Evolutionary conservation across 768 basidiomycete genomes (phyloP), one percentile per base, ranked within the genome.

Genomic region (Leccinum rimulosum): DNA sequence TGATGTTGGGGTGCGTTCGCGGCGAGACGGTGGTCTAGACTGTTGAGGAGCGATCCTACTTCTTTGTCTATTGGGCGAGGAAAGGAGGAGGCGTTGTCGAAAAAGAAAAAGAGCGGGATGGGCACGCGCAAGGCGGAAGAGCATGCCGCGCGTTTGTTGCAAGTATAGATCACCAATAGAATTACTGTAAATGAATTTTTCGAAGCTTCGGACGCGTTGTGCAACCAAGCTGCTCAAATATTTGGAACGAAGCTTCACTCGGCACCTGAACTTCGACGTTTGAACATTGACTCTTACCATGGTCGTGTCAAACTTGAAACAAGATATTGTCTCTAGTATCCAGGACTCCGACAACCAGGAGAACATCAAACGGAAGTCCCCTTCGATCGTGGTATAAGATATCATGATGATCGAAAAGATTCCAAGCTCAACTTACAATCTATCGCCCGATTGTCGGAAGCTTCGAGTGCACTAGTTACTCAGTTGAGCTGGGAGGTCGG

Each of bases 1-100:
- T 84, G 70, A 68, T 92, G 45, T 65, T 92, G 63, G 89, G 89
- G 2, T 89, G 86, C 60, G 82, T 92, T 4, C 88, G 82, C 0
- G 91, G 91, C 10, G 76, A 84, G 50, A 74, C 72, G 2, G 65
- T 74, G 14, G 70, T 88, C 25, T 82, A 57, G 63, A 28, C 3
- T 10, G 27, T 52, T n/a, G 40, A 40, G 15, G 12, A 36, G 36
- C 4, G 1, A 40, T 40, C n/a, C 40, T n/a, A 6, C n/a, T n/a
- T 17, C 3, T 40, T n/a, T n/a, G 40, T 40, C 40, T n/a, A 40
- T 9, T 11, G 17, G 3, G 17, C 8, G 15, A 6, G 36, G 14
- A 12, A 38, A 38, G 36, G 14, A 12, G 12, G 6, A 36, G 36
- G 15, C 14, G 14, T 36, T 15, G 35, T 36, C 14, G 35, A 15